These are phyloP conservation scores for Trichosanthes cucumerina DNA, from an alignment of 306 rosid genomes.

Conservation along the genomic window DNA sequence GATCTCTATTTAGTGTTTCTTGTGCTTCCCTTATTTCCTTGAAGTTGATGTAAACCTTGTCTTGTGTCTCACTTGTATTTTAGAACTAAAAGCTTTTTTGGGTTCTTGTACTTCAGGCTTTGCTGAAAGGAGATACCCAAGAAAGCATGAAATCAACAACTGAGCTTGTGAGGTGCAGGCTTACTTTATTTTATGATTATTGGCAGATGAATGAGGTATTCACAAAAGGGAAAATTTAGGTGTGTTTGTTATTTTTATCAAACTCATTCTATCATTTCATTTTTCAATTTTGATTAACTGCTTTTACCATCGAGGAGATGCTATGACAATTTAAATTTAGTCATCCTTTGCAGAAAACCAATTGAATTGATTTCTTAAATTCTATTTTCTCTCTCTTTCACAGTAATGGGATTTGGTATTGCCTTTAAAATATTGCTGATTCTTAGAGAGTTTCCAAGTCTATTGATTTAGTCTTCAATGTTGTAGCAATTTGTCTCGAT, in stretches of 20 bases:
- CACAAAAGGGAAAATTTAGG: conserved; percentile 17
- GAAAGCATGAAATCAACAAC: conserved; percentile 25
- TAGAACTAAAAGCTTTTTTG: not conserved
- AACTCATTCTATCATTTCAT: not conserved
- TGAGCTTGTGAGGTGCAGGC: conserved; percentile 84
- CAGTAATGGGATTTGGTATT: not conserved
- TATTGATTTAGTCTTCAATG: not conserved
- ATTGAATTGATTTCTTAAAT: not conserved
- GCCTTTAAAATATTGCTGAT: not conserved
- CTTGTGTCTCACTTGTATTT: conserved; percentile 7
- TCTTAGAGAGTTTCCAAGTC: not conserved
- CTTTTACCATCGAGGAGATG: not conserved
- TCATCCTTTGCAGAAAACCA: not conserved
- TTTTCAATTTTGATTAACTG: not conserved
- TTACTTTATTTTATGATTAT: conserved; percentile 76
- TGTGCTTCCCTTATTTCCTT: too few relatives aligned
- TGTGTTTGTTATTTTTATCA: conserved; percentile 6
- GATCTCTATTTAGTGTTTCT: not conserved
- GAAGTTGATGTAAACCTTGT: too few relatives aligned
- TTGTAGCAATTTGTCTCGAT: not conserved
- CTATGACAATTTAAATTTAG: not conserved
- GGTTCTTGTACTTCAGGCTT: conserved; percentile 32
- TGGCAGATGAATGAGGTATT: conserved; percentile 95
- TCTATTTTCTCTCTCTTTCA: not conserved
- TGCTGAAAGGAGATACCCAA: conserved; percentile 38